phyloP scores from a whole-genome alignment of 2,329 filamentous ascomycete species.

The Botrytis paeoniae region DNA sequence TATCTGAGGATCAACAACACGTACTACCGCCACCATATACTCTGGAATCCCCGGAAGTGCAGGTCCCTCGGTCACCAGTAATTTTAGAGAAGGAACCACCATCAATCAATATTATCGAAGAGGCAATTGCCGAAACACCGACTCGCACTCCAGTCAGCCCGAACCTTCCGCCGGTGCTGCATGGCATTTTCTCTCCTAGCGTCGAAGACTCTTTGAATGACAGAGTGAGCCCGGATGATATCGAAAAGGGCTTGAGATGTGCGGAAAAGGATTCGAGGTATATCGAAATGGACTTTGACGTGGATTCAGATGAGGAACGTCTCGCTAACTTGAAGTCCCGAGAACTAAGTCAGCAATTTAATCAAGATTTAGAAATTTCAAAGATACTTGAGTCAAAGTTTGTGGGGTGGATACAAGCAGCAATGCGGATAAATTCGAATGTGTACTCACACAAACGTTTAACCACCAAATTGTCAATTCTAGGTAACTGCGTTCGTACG shows the following conservation, averaged over 20 bases:
- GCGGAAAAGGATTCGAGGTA: background rate
- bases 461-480: background rate
- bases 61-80: background rate
- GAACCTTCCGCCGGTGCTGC: background rate
- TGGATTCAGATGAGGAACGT: conserved; percentile 13
- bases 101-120: background rate
- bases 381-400: conserved; percentile 1
- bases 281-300: background rate
- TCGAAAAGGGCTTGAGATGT: background rate
- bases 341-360: conserved; percentile 10
- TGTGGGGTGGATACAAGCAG: background rate
- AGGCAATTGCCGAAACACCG: background rate
- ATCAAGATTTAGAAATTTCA: background rate
- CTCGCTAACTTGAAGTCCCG: conserved; percentile 2
- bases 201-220: background rate
- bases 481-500: background rate
- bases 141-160: background rate
- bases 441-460: background rate
- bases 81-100: background rate
- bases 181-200: background rate
- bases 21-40: background rate
- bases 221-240: background rate
- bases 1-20: background rate
- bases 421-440: background rate
- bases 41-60: background rate